A percentile compares a stretch with the other conserved stretches of the same genome.
Conservation (phyloP, 495 filamentous ascomycete species). For the Aspergillus nanangensis region DNA sequence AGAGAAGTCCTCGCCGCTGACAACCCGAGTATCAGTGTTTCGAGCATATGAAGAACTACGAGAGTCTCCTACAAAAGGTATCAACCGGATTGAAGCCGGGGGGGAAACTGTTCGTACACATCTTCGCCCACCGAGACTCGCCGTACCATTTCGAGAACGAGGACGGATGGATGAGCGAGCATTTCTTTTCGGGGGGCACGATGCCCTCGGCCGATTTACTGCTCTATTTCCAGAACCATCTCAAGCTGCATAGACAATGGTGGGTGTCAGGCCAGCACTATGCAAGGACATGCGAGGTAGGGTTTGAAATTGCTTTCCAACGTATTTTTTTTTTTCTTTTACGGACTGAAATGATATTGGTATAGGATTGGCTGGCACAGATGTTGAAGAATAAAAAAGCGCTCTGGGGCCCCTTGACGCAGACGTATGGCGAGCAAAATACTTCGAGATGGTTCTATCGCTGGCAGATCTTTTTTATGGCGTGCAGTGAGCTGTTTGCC, state of each 20-base stretch:
- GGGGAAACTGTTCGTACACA: slow-evolving; percentile 2
- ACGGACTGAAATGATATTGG: background rate
- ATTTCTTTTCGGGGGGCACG: slow-evolving; percentile 3
- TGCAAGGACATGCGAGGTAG: slow-evolving; percentile 4
- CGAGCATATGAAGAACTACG: slow-evolving; percentile 6
- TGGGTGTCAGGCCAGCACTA: slow-evolving; percentile 2
- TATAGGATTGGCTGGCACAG: background rate
- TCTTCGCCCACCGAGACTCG: background rate
- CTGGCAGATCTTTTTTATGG: slow-evolving; percentile 5
- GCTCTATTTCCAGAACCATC: slow-evolving; percentile 1
- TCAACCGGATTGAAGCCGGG: background rate
- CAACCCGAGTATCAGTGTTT: slow-evolving; percentile 1
- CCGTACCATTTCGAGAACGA: slow-evolving; percentile 1
- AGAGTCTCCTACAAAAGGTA: background rate
- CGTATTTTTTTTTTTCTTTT: background rate
- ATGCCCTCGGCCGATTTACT: slow-evolving; percentile 3
- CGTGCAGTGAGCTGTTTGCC: slow-evolving; percentile 2
- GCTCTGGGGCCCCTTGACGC: background rate
- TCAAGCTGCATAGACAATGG: background rate
- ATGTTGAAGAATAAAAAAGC: background rate
- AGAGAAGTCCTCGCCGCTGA: no score
- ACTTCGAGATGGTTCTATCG: background rate
- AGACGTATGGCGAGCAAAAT: slow-evolving; percentile 1
- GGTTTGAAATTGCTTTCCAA: background rate
- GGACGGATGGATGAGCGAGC: background rate